Conservation (phyloP, 2,329 filamentous ascomycete genomes). For the Ophiostoma sp. region DNA sequence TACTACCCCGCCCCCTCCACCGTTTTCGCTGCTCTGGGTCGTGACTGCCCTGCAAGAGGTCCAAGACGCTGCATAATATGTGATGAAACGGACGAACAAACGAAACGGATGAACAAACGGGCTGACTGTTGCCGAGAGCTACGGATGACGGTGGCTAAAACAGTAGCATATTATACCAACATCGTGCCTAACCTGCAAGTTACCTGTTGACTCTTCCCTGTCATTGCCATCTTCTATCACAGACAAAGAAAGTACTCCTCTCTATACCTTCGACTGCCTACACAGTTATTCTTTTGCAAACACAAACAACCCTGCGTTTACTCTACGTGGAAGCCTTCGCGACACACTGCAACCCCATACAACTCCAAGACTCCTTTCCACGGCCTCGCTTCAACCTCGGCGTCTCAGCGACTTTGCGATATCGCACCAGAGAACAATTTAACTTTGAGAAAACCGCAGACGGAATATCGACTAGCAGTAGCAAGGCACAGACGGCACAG, state of each 20-base stretch:
- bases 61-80: background rate
- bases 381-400: constrained; percentile 11
- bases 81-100: background rate
- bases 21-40: background rate
- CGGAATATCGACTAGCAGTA: background rate
- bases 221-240: background rate
- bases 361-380: background rate
- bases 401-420: constrained; percentile 5
- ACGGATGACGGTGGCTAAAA: background rate
- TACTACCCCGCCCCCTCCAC: constrained; percentile 14
- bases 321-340: background rate
- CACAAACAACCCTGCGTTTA: background rate
- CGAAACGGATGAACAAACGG: constrained; percentile 7
- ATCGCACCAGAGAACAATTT: background rate
- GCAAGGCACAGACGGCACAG: background rate
- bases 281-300: background rate
- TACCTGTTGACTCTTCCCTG: background rate
- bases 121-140: background rate
- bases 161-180: background rate
- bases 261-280: background rate
- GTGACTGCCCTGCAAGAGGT: background rate
- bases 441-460: background rate
- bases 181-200: background rate
- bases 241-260: background rate
- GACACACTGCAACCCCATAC: background rate